Evolutionary conservation across 805 yeast species (phyloP).

Genomic region (Myxozyma melibiosi): DNA sequence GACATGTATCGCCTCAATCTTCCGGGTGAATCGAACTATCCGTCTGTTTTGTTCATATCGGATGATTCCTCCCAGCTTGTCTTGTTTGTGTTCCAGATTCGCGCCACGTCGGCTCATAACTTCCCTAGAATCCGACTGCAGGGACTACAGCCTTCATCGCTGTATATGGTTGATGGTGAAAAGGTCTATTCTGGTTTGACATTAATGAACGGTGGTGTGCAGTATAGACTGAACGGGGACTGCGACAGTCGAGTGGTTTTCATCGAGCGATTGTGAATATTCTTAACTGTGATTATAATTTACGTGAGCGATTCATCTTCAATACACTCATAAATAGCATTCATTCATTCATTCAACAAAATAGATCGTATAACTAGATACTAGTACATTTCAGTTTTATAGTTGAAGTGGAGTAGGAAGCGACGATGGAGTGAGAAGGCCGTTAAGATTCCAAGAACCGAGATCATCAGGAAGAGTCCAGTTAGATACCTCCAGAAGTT

Average conservation of each 20-base stretch:
- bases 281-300: no score
- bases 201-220: constrained; percentile 1
- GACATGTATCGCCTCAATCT: background rate
- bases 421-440: no score
- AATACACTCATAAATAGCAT: no score
- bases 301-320: no score
- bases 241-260: background rate
- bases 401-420: no score
- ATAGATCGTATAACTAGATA: no score
- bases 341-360: no score
- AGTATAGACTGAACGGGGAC: background rate
- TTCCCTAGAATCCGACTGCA: background rate
- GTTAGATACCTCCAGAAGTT: no score
- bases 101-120: background rate
- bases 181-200: background rate
- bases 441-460: no score
- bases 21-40: constrained; percentile 3
- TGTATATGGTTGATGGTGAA: background rate
- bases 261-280: background rate
- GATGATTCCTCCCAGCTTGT: background rate
- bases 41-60: background rate
- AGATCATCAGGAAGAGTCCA: no score
- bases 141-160: background rate
- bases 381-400: no score
- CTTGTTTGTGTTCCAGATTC: constrained; percentile 2